Evolutionary conservation across 306 rosid species (phyloP), one percentile per base, ranked within the genome.

Genomic region (Cucurbita maxima): DNA sequence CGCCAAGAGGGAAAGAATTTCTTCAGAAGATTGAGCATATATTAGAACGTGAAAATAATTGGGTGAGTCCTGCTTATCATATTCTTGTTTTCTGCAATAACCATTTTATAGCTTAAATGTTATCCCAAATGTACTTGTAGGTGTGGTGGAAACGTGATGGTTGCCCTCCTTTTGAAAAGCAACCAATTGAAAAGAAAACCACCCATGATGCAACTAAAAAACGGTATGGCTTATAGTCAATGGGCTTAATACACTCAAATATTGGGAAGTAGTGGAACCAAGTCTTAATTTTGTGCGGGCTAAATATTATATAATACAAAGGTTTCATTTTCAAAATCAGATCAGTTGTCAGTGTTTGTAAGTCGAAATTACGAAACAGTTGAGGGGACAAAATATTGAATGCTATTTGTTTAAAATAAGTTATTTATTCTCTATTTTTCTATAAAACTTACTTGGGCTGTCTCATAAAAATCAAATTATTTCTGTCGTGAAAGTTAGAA

Each of bases 121-220:
- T 22, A 19, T 48, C 48, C n/a, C 71, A 54, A 59, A 15, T 75
- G 61, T 58, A 30, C 77, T 81, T 41, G 75, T 77, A 93, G 98
- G 96, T 89, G 54, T 93, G 98, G 98, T 93, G 98, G 98, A 90
- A 93, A 79, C 97, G 94, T 57, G 98, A 93, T 77, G 97, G 98
- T 75, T 93, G 98, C 82, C 90, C 86, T 8, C 86, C 98, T 62
- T 93, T 88, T 85, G 97, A 93, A 77, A 93, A 87, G 76, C 98
- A 88, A 79, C 89, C 86, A 30, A 30, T 52, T 30, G 97, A 90
- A 77, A 88, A 88, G 89, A 93, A 89, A 82, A 68, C 74, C 50
- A 73, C 73, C 63, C 87, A 79, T 79, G 98, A 93, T 70, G 96
- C 85, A 71, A 19, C 84, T 78, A 93, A 89, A 82, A 93, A 88